These are phyloP conservation scores for Venturia oleaginea DNA, from an alignment of 2,329 filamentous ascomycete species.

Conservation along the genomic window DNA sequence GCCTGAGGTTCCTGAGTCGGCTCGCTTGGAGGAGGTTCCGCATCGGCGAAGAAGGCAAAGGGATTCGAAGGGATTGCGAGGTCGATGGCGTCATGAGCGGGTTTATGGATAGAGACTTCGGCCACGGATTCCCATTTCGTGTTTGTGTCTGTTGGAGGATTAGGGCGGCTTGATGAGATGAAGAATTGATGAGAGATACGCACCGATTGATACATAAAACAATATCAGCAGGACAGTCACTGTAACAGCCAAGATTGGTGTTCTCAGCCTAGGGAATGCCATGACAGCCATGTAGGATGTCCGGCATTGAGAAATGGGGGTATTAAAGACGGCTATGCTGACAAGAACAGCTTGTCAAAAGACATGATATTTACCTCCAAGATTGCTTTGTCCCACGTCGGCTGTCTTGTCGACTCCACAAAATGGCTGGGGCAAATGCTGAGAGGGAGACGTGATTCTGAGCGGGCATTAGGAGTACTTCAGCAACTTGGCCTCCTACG, in stretches of 20 bases:
- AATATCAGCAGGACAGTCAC: neutral
- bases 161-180: neutral
- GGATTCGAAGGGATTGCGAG: neutral
- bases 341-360: too few species aligned
- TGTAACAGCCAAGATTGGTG: neutral
- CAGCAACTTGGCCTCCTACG: too few species aligned
- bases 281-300: conserved; percentile 1
- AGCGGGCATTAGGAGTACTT: too few species aligned
- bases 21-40: neutral
- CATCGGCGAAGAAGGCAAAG: neutral
- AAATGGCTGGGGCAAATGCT: neutral
- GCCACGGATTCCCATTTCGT: neutral
- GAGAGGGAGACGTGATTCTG: too few species aligned
- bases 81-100: neutral
- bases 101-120: neutral
- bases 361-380: neutral
- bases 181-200: neutral
- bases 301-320: neutral
- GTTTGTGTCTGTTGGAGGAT: neutral
- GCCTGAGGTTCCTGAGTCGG: neutral
- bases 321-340: neutral
- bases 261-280: neutral
- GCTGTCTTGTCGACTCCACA: neutral
- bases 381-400: neutral
- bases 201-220: neutral